Evolutionary conservation across 2,329 filamentous ascomycete genomes (phyloP), one percentile per base, ranked within the genome.

Genomic region (Trichoderma brevicompactum): DNA sequence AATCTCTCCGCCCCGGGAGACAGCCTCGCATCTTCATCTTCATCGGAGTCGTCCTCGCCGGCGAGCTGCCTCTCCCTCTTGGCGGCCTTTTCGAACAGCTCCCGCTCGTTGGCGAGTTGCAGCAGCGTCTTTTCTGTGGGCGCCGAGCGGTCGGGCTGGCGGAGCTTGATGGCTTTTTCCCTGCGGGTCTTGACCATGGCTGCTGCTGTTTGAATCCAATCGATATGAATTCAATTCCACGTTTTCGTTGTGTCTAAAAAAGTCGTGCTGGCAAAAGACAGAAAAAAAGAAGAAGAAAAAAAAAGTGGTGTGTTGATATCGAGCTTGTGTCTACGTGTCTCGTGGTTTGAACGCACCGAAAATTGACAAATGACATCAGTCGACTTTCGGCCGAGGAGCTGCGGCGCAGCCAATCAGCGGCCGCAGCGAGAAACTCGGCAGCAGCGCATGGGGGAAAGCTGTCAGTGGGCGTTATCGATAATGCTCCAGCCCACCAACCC

Each of bases 101-200:
- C 74, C 69, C 85, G 83, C 69, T 92, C 84, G 61, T 89, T 82
- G 66, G 91, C 91, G 36, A 94, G 74, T 65, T 94, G 82, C 66
- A 93, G 82, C n/a, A 95, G 82, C 0, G 91, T 94, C 75, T 89
- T 84, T 49, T 87, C 82, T 5, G 79, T 79, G 1, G 77, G 88
- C 1, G 76, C 84, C 58, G 86, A 87, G 66, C 88, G 86, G 76
- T 92, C 88, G 38, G 91, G 90, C n/a, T 91, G 87, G 59, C 80
- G 78, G 66, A 93, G 82, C 70, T 87, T 86, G 74, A 91, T 83
- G 66, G 83, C 76, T 70, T 81, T 78, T 65, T 83, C 78, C 69
- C 81, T 83, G 55, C 83, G 82, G 70, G 82, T 81, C 69, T 78
- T 79, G 62, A 79, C 82, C 83, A 85, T 84, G 64, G 34, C 36